These are phyloP conservation scores for Fusarium verrucosum DNA, from an alignment of 2,329 filamentous ascomycete species.

Conservation along the genomic window DNA sequence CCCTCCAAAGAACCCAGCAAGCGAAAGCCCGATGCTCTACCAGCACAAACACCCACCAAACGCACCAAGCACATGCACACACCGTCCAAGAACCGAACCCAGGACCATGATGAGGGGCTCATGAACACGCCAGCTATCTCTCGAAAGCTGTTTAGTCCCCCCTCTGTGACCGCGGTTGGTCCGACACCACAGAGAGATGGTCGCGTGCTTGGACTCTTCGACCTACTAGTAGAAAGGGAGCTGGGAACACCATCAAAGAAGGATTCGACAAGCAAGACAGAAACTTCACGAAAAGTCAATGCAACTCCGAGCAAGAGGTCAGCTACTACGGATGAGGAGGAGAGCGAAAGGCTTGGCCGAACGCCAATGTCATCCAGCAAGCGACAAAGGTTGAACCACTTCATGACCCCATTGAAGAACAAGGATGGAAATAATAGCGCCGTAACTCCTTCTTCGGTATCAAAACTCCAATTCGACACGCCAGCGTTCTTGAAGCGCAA, in stretches of 20 bases:
- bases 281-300: slow-evolving; percentile 32
- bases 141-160: slow-evolving; percentile 68
- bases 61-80: slow-evolving; percentile 58
- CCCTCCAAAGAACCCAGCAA: slow-evolving; percentile 54
- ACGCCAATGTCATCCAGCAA: slow-evolving; percentile 68
- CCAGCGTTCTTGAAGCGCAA: slow-evolving; percentile 72
- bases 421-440: slow-evolving; percentile 51
- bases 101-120: slow-evolving; percentile 52
- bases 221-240: slow-evolving; percentile 66
- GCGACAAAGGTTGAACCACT: slow-evolving; percentile 68
- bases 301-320: slow-evolving; percentile 60
- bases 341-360: slow-evolving; percentile 50
- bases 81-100: slow-evolving; percentile 53
- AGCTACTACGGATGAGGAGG: slow-evolving; percentile 43
- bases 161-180: slow-evolving; percentile 69
- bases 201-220: slow-evolving; percentile 79
- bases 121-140: slow-evolving; percentile 65
- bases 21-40: slow-evolving; percentile 51
- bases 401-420: slow-evolving; percentile 71
- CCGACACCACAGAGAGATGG: slow-evolving; percentile 85
- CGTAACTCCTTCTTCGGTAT: slow-evolving; percentile 61
- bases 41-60: slow-evolving; percentile 62
- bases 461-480: slow-evolving; percentile 70
- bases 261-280: slow-evolving; percentile 38
- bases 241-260: slow-evolving; percentile 61